phyloP scores from a whole-genome alignment of 768 basidiomycete genomes.

The Mrakia frigida region DNA sequence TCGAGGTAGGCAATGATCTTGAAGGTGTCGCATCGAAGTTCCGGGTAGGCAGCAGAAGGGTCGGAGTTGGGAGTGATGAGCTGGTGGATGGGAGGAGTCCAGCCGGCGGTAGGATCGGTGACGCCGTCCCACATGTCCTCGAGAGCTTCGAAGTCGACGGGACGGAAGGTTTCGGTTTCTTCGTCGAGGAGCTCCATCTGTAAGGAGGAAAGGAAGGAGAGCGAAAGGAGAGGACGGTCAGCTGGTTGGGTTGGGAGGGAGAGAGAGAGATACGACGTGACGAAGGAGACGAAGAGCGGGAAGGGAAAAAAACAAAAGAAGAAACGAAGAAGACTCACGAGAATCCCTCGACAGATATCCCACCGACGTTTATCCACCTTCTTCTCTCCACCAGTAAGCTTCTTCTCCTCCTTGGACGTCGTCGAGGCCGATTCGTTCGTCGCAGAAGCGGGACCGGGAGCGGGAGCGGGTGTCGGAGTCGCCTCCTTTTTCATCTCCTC shows the following conservation, averaged over 20 bases:
- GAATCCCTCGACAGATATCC: slow-evolving; percentile 37
- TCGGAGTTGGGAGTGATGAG: slow-evolving; percentile 26
- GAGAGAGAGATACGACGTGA: background rate
- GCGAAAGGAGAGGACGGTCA: background rate
- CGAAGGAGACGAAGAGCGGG: background rate
- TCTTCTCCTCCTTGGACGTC: slow-evolving; percentile 18
- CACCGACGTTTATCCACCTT: slow-evolving; percentile 21
- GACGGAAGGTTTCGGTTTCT: slow-evolving; percentile 34
- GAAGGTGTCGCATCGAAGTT: slow-evolving; percentile 45
- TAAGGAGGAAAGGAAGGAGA: slow-evolving; percentile 18
- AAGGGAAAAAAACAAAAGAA: background rate
- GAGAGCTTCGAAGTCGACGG: slow-evolving; percentile 24
- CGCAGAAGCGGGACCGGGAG: background rate
- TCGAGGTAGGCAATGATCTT: slow-evolving; percentile 77
- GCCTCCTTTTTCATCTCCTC: slow-evolving; percentile 24
- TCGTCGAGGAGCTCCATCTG: slow-evolving; percentile 35
- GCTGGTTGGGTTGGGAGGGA: background rate
- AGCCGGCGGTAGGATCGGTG: slow-evolving; percentile 22
- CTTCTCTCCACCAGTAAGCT: background rate
- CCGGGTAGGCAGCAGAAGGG: slow-evolving; percentile 5
- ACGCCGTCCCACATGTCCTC: slow-evolving; percentile 33
- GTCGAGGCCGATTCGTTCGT: slow-evolving; percentile 22
- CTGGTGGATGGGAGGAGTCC: slow-evolving; percentile 52
- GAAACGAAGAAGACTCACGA: slow-evolving; percentile 37
- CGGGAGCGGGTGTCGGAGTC: background rate